Evolutionary conservation across 495 filamentous ascomycete species (phyloP).

Genomic region (Alectoria sarmentosa): DNA sequence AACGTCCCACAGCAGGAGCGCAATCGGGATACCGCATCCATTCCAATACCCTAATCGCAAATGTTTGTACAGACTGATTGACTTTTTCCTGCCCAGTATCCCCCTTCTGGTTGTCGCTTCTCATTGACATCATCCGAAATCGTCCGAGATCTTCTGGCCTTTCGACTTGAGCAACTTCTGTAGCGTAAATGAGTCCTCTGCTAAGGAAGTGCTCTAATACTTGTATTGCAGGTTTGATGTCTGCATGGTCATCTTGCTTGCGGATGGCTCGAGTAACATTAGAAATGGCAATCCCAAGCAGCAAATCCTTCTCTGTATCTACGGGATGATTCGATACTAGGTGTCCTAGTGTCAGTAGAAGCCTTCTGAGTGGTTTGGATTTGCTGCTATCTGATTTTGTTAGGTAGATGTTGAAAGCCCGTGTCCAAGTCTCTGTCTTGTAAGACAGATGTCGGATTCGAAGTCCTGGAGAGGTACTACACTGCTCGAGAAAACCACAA

Average conservation of each 20-base stretch:
- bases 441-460: constrained; percentile 37
- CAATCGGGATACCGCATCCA: constrained; percentile 58
- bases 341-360: constrained; percentile 52
- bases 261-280: constrained; percentile 37
- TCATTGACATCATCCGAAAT: neutral
- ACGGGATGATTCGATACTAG: constrained; percentile 46
- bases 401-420: constrained; percentile 63
- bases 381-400: constrained; percentile 67
- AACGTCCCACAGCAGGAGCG: constrained; percentile 56
- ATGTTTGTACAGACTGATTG: constrained; percentile 15
- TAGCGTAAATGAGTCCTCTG: constrained; percentile 42
- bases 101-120: neutral
- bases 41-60: constrained; percentile 45
- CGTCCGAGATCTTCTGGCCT: neutral
- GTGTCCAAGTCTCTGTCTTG: constrained; percentile 45
- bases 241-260: constrained; percentile 41
- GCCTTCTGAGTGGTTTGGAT: constrained; percentile 66
- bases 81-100: neutral
- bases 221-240: constrained; percentile 57
- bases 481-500: constrained; percentile 41
- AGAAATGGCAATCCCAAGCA: constrained; percentile 37
- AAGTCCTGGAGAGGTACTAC: constrained; percentile 33
- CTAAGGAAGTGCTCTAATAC: constrained; percentile 51
- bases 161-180: constrained; percentile 20
- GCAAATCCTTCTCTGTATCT: constrained; percentile 31